Evolutionary conservation across 768 basidiomycete species (phyloP), one percentile per base, ranked within the genome.

Genomic region (Amyloporia xantha): DNA sequence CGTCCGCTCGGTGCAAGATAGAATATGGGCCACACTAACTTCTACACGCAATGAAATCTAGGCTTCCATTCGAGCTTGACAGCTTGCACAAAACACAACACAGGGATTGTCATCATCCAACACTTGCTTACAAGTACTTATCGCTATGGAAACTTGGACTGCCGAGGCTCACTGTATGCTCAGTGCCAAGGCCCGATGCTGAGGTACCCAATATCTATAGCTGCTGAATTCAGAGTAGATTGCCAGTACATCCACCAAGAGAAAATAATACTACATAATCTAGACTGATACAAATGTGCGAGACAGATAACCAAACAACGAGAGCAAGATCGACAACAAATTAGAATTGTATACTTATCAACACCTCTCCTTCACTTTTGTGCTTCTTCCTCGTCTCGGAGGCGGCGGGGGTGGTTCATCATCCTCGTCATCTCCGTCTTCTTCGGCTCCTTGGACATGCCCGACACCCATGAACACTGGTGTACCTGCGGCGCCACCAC

Each of bases 401-500:
- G 26, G 19, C 19, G 35, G 35, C n/a, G 23, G 35, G 10, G 39
- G 24, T 1, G 37, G 37, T n/a, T 11, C 3, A n/a, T 48, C 26
- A 15, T 41, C 38, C 9, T 42, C 40, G 9, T 49, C 48, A n/a
- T 45, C 42, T 11, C 41, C 23, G 23, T 50, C 53, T 4, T 68
- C 69, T 15, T 69, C 66, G 0, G 64, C 79, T n/a, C 77, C 82
- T 38, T 75, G 73, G 4, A 84, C 75, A 56, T 82, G 82, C 3
- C 84, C 85, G 23, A 70, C 75, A 6, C 80, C 83, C 78, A 87
- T 81, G 50, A 80, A 79, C 10, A 91, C 81, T 1, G 86, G 82
- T 1, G 60, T 50, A 1, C 88, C 88, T 20, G 82, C 86, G 9
- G 75, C 86, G 1, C 88, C 87, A 11, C 87, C 87, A 57, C 79